Evolutionary conservation across 108 stramenopile genomes (phyloP).

Genomic region (Skeletonema potamos): DNA sequence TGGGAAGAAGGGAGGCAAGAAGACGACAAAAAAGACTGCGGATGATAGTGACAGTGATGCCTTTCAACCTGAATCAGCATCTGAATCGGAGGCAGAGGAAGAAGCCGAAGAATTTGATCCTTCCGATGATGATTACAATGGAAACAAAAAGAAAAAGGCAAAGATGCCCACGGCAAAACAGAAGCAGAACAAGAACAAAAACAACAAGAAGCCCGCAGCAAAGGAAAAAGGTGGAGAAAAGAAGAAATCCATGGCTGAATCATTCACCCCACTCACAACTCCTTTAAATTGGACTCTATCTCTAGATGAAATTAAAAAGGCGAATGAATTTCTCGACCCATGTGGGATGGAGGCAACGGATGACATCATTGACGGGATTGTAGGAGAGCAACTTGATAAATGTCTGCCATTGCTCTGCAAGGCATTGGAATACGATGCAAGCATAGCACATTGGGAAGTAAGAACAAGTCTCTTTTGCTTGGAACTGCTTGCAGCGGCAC

Average conservation of each 20-base stretch:
- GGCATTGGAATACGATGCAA: constrained; percentile 3
- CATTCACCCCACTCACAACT: constrained; percentile 42
- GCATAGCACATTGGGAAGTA: constrained; percentile 25
- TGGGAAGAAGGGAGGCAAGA: constrained; percentile 5
- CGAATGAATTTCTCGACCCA: constrained; percentile 56
- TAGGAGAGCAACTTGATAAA: constrained; percentile 61
- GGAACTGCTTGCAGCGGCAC: constrained; percentile 79
- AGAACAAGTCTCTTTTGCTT: constrained; percentile 40
- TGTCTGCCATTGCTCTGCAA: constrained; percentile 46
- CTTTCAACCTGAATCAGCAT: constrained; percentile 4
- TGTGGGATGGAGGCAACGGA: constrained; percentile 79
- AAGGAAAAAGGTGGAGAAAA: constrained; percentile 1
- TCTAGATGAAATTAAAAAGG: constrained; percentile 41
- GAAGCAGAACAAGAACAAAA: not conserved
- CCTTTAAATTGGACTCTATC: constrained; percentile 39
- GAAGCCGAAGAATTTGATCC: not conserved
- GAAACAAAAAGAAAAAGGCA: not conserved
- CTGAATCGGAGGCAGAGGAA: constrained; percentile 1
- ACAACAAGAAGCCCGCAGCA: not conserved
- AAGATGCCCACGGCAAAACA: not conserved
- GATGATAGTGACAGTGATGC: not conserved
- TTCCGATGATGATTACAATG: not conserved
- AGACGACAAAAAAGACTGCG: not conserved
- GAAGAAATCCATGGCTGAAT: constrained; percentile 39
- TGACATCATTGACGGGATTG: constrained; percentile 65